Evolutionary conservation across 768 basidiomycete species (phyloP), one percentile per base, ranked within the genome.

Genomic region (Lentinula sp.): DNA sequence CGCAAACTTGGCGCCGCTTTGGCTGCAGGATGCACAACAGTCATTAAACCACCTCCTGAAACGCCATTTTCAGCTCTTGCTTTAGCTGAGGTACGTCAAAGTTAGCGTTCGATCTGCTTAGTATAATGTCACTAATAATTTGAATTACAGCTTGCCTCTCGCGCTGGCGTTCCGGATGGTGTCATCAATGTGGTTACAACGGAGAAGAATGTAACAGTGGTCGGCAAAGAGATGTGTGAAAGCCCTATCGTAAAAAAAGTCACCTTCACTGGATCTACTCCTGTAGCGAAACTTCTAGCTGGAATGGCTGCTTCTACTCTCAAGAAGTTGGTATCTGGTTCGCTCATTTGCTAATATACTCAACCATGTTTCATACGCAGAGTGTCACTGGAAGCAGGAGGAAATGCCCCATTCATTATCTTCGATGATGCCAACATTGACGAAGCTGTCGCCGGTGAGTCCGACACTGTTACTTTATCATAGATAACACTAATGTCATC

Each of bases 351-450:
- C 34, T 54, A 51, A 13, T 61, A 42, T 48, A 39, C 61, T 57
- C 18, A 42, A 23, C 39, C 54, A 16, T 46, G 40, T 53, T 53
- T 51, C 6, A 46, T 43, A 55, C 37, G 40, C 65, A 78, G 85
- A 64, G 70, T 86, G 9, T 93, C 93, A 1, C 73, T 94, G 40
- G 94, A 96, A 74, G 91, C 94, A 32, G 93, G 95, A 13, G 96
- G 97, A 32, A 98, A 98, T 65, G 86, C 95, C 0, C 91, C 96
- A 0, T 95, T 99, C 73, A 97, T 98, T 66, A 91, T 99, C 6
- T 98, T 99, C 70, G 91, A 94, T 64, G 97, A 98, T 68, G 96
- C 95, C 0, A 88, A 98, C 70, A 81, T 99, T 56, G 91, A 94
- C 53, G 86, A 88, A 60, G 97, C 97, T 32, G 93, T 99, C 6